phyloP scores from a whole-genome alignment of 352 stramenopile species.

The Peronosclerospora sorghi region DNA sequence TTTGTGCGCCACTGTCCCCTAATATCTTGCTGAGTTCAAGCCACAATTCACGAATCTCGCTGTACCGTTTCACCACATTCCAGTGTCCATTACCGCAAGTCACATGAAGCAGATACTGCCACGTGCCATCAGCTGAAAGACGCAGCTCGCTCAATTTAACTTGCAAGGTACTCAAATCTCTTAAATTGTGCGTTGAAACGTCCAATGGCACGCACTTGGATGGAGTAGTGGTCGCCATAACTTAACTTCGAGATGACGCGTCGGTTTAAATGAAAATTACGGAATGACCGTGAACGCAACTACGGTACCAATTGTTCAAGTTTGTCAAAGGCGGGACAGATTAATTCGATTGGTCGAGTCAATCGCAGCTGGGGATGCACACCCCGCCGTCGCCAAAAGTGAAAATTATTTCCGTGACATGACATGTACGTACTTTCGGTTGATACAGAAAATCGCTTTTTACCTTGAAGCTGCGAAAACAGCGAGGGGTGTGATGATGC shows the following conservation, averaged over 20 bases:
- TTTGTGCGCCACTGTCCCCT: slow-evolving; percentile 10
- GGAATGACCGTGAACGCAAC: slow-evolving; percentile 13
- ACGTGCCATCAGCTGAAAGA: slow-evolving; percentile 42
- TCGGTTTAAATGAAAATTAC: slow-evolving; percentile 4
- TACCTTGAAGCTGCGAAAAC: too few species aligned
- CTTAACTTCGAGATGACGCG: neutral
- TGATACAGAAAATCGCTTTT: too few species aligned
- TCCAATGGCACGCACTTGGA: slow-evolving; percentile 21
- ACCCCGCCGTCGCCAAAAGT: slow-evolving; percentile 3
- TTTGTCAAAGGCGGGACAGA: slow-evolving; percentile 4
- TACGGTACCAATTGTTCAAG: slow-evolving; percentile 14
- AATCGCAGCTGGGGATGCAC: slow-evolving; percentile 13
- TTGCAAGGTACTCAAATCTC: slow-evolving; percentile 40
- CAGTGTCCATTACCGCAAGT: slow-evolving; percentile 32
- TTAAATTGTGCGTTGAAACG: slow-evolving; percentile 2
- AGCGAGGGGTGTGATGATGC: too few species aligned
- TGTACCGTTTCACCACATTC: slow-evolving; percentile 51
- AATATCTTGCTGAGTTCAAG: slow-evolving; percentile 29
- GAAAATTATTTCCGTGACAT: neutral
- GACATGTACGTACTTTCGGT: too few species aligned
- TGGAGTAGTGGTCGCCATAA: slow-evolving; percentile 13
- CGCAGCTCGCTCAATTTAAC: slow-evolving; percentile 47
- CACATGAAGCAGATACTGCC: slow-evolving; percentile 60
- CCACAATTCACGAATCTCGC: slow-evolving; percentile 67
- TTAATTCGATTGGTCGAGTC: slow-evolving; percentile 13